Evolutionary conservation across 2,329 filamentous ascomycete genomes (phyloP).

Genomic region (Penicillium expansum): DNA sequence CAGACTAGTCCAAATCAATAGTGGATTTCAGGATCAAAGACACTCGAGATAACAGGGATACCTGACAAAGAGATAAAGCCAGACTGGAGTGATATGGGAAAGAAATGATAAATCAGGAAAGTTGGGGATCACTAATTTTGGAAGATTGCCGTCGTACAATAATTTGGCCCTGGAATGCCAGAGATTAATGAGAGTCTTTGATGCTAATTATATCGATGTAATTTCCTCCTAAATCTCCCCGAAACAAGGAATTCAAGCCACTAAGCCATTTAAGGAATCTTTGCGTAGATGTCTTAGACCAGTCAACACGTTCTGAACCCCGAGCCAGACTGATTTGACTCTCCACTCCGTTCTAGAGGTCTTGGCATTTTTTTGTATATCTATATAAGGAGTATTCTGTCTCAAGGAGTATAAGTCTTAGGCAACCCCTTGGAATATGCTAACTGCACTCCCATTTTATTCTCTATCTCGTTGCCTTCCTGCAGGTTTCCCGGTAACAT

Average conservation of each 20-base stretch:
- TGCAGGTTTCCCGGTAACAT: not conserved
- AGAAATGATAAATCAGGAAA: not conserved
- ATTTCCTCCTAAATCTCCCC: not conserved
- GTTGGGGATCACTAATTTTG: conserved; percentile 3
- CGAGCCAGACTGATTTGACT: not conserved
- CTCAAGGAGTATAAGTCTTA: not conserved
- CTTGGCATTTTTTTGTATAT: conserved; percentile 2
- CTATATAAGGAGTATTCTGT: not conserved
- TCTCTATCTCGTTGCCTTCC: not conserved
- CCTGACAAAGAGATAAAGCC: not conserved
- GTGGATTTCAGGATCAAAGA: not conserved
- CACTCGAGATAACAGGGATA: not conserved
- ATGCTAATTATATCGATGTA: conserved; percentile 3
- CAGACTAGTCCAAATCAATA: conserved; percentile 14
- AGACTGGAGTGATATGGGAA: not conserved
- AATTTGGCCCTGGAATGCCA: not conserved
- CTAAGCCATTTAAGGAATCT: not conserved
- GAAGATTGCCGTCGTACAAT: conserved; percentile 6
- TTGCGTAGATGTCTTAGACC: conserved; percentile 4
- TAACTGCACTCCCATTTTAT: not conserved
- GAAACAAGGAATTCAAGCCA: conserved; percentile 1
- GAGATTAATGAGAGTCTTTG: not conserved
- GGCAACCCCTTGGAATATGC: not conserved
- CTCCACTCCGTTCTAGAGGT: conserved; percentile 8
- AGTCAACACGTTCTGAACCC: not conserved